Conservation (phyloP, 768 basidiomycete species). For the Terana coerulea region DNA sequence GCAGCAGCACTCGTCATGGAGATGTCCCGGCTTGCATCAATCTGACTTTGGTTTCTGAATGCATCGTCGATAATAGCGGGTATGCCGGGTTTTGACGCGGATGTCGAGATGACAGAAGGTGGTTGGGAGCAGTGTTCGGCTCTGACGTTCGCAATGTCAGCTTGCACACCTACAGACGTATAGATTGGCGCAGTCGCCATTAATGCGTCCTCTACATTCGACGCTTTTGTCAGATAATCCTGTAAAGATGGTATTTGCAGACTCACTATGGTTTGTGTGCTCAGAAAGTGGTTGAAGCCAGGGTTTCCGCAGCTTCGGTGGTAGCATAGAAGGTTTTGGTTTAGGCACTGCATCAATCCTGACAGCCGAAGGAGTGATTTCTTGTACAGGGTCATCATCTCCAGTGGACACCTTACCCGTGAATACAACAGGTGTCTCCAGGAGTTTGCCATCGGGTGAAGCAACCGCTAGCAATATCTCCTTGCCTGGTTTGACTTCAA, state of each 20-base stretch:
- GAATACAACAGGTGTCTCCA: slow-evolving; percentile 55
- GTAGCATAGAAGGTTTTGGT: slow-evolving; percentile 28
- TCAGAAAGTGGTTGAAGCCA: slow-evolving; percentile 39
- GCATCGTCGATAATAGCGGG: no score
- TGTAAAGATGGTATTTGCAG: not conserved
- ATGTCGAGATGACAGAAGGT: no score
- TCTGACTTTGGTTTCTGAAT: no score
- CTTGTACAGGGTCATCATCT: slow-evolving; percentile 17
- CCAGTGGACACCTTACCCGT: slow-evolving; percentile 41
- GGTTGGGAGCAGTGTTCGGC: no score
- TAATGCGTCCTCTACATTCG: not conserved
- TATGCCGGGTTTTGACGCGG: no score
- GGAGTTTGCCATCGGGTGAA: slow-evolving; percentile 42
- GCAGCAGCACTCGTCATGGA: no score
- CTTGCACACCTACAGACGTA: slow-evolving; percentile 5
- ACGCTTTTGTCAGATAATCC: not conserved
- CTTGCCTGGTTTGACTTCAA: slow-evolving; percentile 68
- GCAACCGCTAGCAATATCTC: slow-evolving; percentile 61
- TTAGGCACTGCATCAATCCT: not conserved
- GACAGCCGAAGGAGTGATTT: slow-evolving; percentile 14
- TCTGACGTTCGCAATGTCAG: no score
- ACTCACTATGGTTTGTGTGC: not conserved
- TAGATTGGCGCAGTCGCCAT: not conserved
- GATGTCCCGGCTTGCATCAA: no score
- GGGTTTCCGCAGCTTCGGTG: slow-evolving; percentile 62